Base-by-base conservation (phyloP, 768 basidiomycete species). In the Xerocomellus dryophilus region DNA sequence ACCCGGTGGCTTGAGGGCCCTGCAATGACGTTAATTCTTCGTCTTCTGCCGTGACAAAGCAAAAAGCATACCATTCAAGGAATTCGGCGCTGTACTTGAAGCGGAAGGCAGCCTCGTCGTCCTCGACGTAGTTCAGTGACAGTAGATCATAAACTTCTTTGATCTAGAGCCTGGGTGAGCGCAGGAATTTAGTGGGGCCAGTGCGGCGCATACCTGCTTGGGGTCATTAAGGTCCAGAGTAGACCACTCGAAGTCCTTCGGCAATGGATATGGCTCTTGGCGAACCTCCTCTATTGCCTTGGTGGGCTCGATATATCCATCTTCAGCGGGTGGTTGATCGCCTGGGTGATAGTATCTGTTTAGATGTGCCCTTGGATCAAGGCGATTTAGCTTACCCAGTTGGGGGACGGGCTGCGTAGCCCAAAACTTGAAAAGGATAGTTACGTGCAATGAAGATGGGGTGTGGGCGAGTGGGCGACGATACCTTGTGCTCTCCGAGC, bases 31-130 rank as follows among this genome's bases (percentile, higher is more conserved):
- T 54, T 23, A 18, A 47, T 35, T 5, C 6, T 17, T 41, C 9
- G 35, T n/a, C 17, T 43, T 23, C 6, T 23, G 1, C n/a, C 10
- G 36, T 31, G 54, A 46, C 48, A 17, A 15, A 51, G 38, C 40
- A 45, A n/a, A 35, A 31, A 11, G 43, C 74, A 23, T 60, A 90
- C 97, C 97, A 99, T 67, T 85, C 76, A 29, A 99, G 76, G 71
- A 99, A 99, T 68, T 98, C 93, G 5, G 93, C 84, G 40, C 88
- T 90, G 64, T 99, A 99, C 67, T 91, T 85, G 78, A 99, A 98
- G 34, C 97, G 84, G 79, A 98, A 97, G n/a, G 89, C 80, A 6
- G 95, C 95, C 46, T 93, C 88, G 61, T 91, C 88, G 66, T 99
- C 97, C 69, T 99, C 97, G 42, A 99, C 94, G 62, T 98, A 99